Conservation (phyloP, 768 basidiomycete genomes). For the Suillus hirtellus region DNA sequence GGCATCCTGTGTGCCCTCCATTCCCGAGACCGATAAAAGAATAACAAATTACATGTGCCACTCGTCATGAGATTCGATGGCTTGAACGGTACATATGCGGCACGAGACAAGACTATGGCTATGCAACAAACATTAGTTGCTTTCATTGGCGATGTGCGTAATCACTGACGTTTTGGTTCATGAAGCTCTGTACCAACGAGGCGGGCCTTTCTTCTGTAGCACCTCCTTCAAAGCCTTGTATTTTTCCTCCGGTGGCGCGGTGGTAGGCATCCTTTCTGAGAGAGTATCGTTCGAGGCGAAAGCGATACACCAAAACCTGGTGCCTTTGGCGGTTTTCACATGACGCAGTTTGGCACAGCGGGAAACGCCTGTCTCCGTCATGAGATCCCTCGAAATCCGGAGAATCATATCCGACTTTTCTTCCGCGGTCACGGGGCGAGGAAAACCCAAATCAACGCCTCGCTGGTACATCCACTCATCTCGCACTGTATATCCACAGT, state of each 20-base stretch:
- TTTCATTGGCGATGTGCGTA: background rate
- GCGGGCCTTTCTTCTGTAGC: background rate
- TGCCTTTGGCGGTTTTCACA: background rate
- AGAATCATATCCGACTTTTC: background rate
- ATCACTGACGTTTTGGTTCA: background rate
- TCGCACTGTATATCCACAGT: background rate
- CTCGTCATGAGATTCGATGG: background rate
- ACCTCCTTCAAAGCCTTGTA: background rate
- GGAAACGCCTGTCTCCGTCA: background rate
- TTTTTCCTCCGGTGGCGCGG: background rate
- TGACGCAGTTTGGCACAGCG: background rate
- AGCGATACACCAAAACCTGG: background rate
- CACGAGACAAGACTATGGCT: background rate
- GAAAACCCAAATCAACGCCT: background rate
- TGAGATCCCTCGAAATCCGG: background rate
- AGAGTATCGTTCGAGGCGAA: background rate
- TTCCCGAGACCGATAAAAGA: background rate
- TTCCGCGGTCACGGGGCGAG: background rate
- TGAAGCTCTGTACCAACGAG: background rate
- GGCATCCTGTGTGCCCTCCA: background rate
- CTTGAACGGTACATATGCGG: background rate
- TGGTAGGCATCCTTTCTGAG: background rate
- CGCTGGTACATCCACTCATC: background rate
- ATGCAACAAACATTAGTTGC: background rate
- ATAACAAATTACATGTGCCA: background rate